These are phyloP conservation scores for Erigeron philadelphicus DNA, from an alignment of 140 eudicot species.

Conservation along the genomic window DNA sequence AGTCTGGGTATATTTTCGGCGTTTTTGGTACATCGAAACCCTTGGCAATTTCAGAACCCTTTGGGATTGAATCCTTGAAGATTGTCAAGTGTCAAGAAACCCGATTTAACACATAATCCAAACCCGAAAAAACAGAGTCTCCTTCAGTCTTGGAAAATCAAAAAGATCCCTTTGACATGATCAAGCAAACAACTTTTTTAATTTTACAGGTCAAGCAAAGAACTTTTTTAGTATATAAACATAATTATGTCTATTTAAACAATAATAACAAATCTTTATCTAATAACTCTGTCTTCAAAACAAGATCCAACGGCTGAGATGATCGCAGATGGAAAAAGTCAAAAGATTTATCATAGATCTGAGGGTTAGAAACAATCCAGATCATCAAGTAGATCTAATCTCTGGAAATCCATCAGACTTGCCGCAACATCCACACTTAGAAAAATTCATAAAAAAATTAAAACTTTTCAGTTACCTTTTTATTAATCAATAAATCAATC, in stretches of 20 bases:
- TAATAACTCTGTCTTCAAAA: slow-evolving; percentile 7
- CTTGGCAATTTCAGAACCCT: too few relatives aligned
- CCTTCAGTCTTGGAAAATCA: too few relatives aligned
- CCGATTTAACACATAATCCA: too few relatives aligned
- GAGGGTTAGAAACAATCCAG: too few relatives aligned
- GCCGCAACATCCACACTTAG: neutral
- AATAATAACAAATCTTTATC: neutral
- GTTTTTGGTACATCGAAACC: too few relatives aligned
- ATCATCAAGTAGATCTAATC: too few relatives aligned
- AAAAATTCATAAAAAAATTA: neutral
- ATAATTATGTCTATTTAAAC: slow-evolving; percentile 7
- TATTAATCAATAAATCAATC: neutral
- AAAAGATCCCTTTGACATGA: neutral
- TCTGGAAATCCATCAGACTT: too few relatives aligned
- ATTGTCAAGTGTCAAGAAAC: too few relatives aligned
- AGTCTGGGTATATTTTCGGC: too few relatives aligned
- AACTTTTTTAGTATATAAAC: neutral
- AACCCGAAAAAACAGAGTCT: too few relatives aligned
- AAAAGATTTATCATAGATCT: neutral
- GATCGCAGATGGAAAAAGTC: slow-evolving; percentile 20
- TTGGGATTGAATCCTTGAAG: too few relatives aligned
- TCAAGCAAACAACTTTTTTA: neutral
- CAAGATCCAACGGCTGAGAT: slow-evolving; percentile 11
- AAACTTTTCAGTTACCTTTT: slow-evolving; percentile 31
- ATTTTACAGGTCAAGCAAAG: neutral